Percentiles rank a stretch among this genome's conserved stretches.
Conservation (phyloP, 2,329 filamentous ascomycete genomes). For the Ophiocordyceps camponoti-leonardi region DNA sequence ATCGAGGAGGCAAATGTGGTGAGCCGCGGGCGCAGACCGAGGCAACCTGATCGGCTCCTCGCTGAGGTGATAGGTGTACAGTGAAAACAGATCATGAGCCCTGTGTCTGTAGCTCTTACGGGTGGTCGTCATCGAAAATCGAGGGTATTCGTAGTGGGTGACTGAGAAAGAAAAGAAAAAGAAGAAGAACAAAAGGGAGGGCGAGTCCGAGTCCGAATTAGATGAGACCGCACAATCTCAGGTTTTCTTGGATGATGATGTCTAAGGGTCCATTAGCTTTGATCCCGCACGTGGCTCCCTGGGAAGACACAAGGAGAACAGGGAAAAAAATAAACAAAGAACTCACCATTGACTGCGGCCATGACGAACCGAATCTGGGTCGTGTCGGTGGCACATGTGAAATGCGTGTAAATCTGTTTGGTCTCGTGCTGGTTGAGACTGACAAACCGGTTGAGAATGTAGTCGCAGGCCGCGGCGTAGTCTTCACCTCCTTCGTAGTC, state of each 20-base stretch:
- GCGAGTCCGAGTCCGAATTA: conserved; percentile 27
- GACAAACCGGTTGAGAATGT: conserved; percentile 97
- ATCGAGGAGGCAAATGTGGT: background rate
- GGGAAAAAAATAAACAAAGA: background rate
- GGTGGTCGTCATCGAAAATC: conserved; percentile 21
- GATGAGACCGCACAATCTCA: conserved; percentile 91
- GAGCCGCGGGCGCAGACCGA: background rate
- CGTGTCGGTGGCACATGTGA: conserved; percentile 96
- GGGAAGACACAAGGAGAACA: conserved; percentile 1
- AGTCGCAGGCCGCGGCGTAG: conserved; percentile 91
- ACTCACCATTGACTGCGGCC: conserved; percentile 92
- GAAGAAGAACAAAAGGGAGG: conserved; percentile 10
- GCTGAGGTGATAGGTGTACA: conserved; percentile 13
- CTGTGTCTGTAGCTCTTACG: conserved; percentile 18
- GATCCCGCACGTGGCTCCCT: background rate
- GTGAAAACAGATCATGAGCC: conserved; percentile 18
- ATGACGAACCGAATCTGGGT: conserved; percentile 99
- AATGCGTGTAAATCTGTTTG: conserved; percentile 99
- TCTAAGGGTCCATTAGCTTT: conserved; percentile 32
- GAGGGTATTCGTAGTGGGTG: conserved; percentile 22
- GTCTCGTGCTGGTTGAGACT: conserved; percentile 97
- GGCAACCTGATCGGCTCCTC: background rate
- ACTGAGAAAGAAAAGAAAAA: conserved; percentile 7
- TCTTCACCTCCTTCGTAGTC: conserved; percentile 92
- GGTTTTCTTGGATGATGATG: conserved; percentile 99